Conservation (phyloP, 768 basidiomycete genomes). For the Fibroporia radiculosa region DNA sequence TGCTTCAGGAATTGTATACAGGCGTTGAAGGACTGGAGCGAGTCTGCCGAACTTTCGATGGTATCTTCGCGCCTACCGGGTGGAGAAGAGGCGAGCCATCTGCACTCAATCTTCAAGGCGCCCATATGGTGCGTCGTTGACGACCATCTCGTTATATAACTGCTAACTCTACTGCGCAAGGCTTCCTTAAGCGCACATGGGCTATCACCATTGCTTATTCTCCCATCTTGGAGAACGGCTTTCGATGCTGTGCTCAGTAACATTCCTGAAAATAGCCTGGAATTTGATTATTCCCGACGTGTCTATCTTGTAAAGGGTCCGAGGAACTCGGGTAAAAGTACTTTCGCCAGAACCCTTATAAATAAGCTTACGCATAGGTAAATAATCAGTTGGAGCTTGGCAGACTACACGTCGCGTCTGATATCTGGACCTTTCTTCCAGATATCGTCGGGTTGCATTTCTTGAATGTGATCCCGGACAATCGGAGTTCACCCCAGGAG, state of each 20-base stretch:
- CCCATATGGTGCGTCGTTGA: constrained; percentile 37
- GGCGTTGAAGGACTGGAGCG: constrained; percentile 61
- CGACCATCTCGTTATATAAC: not conserved
- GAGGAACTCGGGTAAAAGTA: constrained; percentile 87
- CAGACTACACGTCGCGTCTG: not conserved
- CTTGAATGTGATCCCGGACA: constrained; percentile 93
- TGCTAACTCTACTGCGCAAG: not conserved
- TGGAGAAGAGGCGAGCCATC: constrained; percentile 28
- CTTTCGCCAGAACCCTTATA: constrained; percentile 65
- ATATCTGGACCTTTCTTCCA: constrained; percentile 20
- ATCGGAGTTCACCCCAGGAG: constrained; percentile 86
- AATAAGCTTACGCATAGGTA: constrained; percentile 62
- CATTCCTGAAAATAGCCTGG: not conserved
- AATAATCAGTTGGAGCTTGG: constrained; percentile 11
- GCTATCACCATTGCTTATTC: constrained; percentile 27
- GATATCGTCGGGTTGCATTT: constrained; percentile 78
- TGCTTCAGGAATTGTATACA: constrained; percentile 49
- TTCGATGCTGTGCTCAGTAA: constrained; percentile 11
- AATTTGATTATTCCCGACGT: constrained; percentile 9
- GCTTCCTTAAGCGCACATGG: constrained; percentile 14
- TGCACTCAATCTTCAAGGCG: constrained; percentile 39
- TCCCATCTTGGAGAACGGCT: constrained; percentile 28
- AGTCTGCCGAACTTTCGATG: constrained; percentile 55
- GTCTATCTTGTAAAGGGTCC: constrained; percentile 74
- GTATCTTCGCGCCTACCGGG: constrained; percentile 49